phyloP scores from a whole-genome alignment of 192 early-diverging fungal genomes.

The Rhizophagus sp. region DNA sequence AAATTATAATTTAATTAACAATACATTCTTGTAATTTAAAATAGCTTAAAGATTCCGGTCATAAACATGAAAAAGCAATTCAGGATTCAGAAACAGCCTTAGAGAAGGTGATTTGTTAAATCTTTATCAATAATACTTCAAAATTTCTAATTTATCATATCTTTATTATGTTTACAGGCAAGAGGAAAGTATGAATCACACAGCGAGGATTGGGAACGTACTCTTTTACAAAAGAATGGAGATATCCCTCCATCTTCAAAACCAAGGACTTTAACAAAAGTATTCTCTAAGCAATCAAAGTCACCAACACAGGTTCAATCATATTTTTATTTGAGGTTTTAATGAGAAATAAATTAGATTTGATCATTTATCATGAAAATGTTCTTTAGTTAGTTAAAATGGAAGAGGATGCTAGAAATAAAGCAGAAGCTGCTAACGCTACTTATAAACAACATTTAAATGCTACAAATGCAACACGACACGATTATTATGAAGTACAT shows the following conservation, averaged over 20 bases:
- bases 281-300: constrained; percentile 52
- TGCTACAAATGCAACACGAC: constrained; percentile 71
- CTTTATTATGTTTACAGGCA: constrained; percentile 42
- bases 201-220: constrained; percentile 86
- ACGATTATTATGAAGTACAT: constrained; percentile 77
- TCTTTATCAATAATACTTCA: background rate
- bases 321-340: background rate
- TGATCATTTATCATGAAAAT: constrained; percentile 18
- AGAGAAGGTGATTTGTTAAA: constrained; percentile 68
- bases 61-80: constrained; percentile 71
- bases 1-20: background rate
- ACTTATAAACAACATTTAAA: constrained; percentile 81
- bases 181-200: constrained; percentile 76
- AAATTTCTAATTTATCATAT: background rate
- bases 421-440: constrained; percentile 79
- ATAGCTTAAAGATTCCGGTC: constrained; percentile 80
- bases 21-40: background rate
- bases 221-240: constrained; percentile 57
- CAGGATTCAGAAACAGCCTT: constrained; percentile 75
- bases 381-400: constrained; percentile 60
- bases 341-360: background rate
- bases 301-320: constrained; percentile 59
- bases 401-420: constrained; percentile 86
- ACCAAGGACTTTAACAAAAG: constrained; percentile 49
- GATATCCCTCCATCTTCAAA: constrained; percentile 41